Conservation (phyloP, 2,329 filamentous ascomycete genomes). For the Trichoderma polysporum region DNA sequence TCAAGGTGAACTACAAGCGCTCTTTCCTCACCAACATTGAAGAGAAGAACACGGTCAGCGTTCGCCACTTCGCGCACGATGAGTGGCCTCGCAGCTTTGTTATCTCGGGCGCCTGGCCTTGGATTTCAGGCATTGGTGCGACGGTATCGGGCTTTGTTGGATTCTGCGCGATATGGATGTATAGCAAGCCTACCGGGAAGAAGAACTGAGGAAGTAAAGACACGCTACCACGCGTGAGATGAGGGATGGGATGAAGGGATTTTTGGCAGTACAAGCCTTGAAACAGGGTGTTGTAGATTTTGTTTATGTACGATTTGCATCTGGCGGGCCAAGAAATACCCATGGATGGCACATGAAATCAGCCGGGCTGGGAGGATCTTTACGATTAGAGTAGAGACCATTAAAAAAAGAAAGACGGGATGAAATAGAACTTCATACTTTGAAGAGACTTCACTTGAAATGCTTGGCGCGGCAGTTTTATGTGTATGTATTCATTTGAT, state of each 20-base stretch:
- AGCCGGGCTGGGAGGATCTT: conserved; percentile 14
- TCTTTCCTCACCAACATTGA: conserved; percentile 87
- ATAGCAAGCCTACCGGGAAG: conserved; percentile 49
- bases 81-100: conserved; percentile 90
- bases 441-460: neutral
- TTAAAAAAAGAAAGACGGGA: conserved; percentile 18
- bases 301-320: conserved; percentile 17
- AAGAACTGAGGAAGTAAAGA: conserved; percentile 4
- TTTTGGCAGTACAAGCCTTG: neutral
- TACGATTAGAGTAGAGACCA: conserved; percentile 26
- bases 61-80: conserved; percentile 94
- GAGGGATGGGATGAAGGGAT: neutral
- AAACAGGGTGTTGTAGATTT: neutral
- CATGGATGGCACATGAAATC: conserved; percentile 7
- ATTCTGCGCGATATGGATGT: conserved; percentile 89
- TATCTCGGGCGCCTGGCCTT: conserved; percentile 91
- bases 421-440: conserved; percentile 16
- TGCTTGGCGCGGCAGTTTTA: neutral
- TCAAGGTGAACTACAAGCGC: conserved; percentile 94
- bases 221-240: neutral
- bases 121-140: conserved; percentile 83
- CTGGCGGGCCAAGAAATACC: conserved; percentile 7
- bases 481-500: neutral
- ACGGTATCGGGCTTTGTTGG: conserved; percentile 81
- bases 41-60: conserved; percentile 92